Percentiles rank a stretch among this genome's conserved stretches.
Evolutionary conservation across 495 filamentous ascomycete genomes (phyloP).

Genomic region (Penicillium cinerascens): DNA sequence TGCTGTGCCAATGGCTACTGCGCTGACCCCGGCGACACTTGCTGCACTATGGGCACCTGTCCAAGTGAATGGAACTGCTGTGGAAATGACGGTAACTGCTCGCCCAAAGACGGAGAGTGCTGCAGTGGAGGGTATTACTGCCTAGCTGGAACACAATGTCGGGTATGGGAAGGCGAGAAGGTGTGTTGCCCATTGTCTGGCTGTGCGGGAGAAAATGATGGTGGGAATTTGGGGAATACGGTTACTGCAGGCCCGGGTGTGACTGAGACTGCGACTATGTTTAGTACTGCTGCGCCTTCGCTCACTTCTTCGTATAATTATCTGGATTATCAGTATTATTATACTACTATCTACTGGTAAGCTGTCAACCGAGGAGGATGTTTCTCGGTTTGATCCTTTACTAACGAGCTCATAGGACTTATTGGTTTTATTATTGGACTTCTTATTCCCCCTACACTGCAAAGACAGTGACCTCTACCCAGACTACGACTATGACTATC

Average conservation of each 20-base stretch:
- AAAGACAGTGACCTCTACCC: conserved; percentile 18
- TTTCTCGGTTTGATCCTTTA: background rate
- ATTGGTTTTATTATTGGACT: conserved; percentile 25
- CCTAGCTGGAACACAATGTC: conserved; percentile 14
- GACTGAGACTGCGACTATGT: conserved; percentile 1
- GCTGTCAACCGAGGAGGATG: background rate
- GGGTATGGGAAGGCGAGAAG: conserved; percentile 4
- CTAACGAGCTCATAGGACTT: conserved; percentile 17
- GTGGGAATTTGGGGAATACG: conserved; percentile 1
- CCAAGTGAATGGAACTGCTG: conserved; percentile 19
- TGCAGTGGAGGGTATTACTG: conserved; percentile 21
- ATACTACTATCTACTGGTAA: conserved; percentile 23
- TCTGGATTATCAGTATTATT: conserved; percentile 15
- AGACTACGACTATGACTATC: conserved; percentile 12
- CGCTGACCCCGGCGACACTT: conserved; percentile 7
- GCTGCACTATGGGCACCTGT: conserved; percentile 19
- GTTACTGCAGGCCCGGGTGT: background rate
- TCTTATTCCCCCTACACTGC: conserved; percentile 17
- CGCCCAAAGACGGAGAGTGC: conserved; percentile 16
- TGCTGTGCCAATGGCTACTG: conserved; percentile 22
- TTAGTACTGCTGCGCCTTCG: background rate
- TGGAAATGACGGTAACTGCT: conserved; percentile 12
- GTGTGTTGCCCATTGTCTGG: conserved; percentile 19
- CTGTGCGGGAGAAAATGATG: conserved; percentile 11
- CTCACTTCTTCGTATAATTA: background rate